Evolutionary conservation across 2,329 filamentous ascomycete genomes (phyloP).

Genomic region (Aspergillus pseudoviridinutans): DNA sequence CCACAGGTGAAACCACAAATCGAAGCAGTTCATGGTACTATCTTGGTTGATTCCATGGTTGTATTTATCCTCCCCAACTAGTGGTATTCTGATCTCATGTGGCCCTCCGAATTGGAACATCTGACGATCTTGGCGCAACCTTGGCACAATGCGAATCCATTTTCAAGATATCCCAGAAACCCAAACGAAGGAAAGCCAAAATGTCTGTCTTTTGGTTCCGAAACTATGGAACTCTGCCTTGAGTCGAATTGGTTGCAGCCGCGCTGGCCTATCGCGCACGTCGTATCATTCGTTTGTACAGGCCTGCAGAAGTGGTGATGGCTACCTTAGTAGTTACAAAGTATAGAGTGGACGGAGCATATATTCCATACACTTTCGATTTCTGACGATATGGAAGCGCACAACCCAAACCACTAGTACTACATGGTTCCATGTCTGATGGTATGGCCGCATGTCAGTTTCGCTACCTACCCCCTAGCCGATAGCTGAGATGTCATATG

Average conservation of each 20-base stretch:
- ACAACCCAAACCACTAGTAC: background rate
- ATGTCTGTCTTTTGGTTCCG: background rate
- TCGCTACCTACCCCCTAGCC: conserved; percentile 8
- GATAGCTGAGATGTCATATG: conserved; percentile 32
- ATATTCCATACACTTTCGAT: background rate
- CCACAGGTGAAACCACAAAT: background rate
- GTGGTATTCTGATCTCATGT: background rate
- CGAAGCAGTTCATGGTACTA: background rate
- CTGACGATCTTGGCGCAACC: background rate
- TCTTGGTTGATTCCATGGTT: background rate
- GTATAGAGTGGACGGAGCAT: background rate
- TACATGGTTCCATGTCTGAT: background rate
- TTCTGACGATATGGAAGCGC: background rate
- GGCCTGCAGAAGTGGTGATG: background rate
- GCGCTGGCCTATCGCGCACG: background rate
- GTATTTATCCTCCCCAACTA: background rate
- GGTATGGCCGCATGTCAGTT: conserved; percentile 10
- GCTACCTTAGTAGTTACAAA: too few species aligned
- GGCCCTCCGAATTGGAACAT: background rate
- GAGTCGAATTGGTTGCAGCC: background rate
- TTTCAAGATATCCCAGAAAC: background rate
- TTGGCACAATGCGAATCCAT: background rate
- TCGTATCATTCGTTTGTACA: background rate
- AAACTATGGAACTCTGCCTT: background rate
- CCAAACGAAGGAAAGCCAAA: background rate